Conservation (phyloP, 2,329 filamentous ascomycete species). For the Ploettnerulaceae sp. region DNA sequence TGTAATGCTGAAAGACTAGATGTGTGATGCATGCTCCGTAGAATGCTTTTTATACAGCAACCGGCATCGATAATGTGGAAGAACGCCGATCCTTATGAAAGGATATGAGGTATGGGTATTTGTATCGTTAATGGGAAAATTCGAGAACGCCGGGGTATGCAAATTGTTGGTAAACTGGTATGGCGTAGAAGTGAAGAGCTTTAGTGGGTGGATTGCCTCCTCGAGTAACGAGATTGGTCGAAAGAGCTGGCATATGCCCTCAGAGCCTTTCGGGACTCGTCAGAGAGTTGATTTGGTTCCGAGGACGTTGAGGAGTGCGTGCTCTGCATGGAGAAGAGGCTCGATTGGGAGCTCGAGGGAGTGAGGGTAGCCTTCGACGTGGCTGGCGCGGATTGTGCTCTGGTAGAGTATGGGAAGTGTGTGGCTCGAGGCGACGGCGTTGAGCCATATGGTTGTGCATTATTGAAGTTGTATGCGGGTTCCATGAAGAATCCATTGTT, state of each 20-base stretch:
- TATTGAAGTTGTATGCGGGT: slow-evolving; percentile 70
- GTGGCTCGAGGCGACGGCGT: slow-evolving; percentile 39
- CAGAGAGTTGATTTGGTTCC: slow-evolving; percentile 58
- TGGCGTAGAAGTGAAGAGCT: slow-evolving; percentile 9
- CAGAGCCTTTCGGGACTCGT: slow-evolving; percentile 73
- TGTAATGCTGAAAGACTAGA: slow-evolving; percentile 13
- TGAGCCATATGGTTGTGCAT: slow-evolving; percentile 53
- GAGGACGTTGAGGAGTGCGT: slow-evolving; percentile 48
- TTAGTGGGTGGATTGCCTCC: slow-evolving; percentile 33
- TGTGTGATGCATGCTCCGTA: slow-evolving; percentile 26
- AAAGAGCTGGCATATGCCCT: slow-evolving; percentile 84
- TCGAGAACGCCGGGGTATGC: slow-evolving; percentile 27
- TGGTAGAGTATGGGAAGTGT: slow-evolving; percentile 44
- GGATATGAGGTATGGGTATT: slow-evolving; percentile 28
- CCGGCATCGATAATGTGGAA: slow-evolving; percentile 20
- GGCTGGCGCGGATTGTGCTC: slow-evolving; percentile 42
- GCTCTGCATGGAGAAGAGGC: slow-evolving; percentile 74
- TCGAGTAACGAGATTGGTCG: slow-evolving; percentile 53
- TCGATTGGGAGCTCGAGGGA: slow-evolving; percentile 77
- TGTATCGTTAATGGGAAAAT: slow-evolving; percentile 26
- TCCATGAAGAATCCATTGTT: slow-evolving; percentile 60
- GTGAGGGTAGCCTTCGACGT: slow-evolving; percentile 47
- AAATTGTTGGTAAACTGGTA: slow-evolving; percentile 12
- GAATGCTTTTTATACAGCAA: slow-evolving; percentile 31
- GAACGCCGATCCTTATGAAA: slow-evolving; percentile 28